Conservation (phyloP, 2,329 filamentous ascomycete species). For the Sarocladium kiliense region DNA sequence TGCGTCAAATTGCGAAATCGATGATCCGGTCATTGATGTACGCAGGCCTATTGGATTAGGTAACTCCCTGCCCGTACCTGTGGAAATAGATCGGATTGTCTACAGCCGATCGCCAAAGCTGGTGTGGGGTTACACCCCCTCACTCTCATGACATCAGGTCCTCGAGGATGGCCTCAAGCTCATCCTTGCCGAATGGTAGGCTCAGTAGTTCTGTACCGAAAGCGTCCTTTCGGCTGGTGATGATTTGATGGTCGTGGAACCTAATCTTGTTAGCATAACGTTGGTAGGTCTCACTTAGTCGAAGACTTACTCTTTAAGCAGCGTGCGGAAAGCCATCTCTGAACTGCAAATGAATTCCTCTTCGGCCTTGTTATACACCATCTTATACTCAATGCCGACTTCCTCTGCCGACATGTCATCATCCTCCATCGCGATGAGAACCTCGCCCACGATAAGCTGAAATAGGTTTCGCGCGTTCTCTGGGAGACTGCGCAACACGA, state of each 20-base stretch:
- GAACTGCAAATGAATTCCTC: constrained; percentile 97
- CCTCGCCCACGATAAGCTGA: constrained; percentile 76
- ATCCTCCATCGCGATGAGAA: constrained; percentile 66
- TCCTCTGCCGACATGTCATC: constrained; percentile 48
- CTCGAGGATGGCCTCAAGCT: constrained; percentile 83
- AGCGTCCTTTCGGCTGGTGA: constrained; percentile 80
- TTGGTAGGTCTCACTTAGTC: background rate
- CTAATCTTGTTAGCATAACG: constrained; percentile 35
- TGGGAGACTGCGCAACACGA: constrained; percentile 83
- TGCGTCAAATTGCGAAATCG: background rate
- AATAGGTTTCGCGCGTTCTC: constrained; percentile 90
- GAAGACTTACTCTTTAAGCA: constrained; percentile 76
- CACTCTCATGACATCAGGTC: constrained; percentile 43
- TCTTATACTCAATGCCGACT: constrained; percentile 79
- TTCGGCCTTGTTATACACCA: constrained; percentile 89
- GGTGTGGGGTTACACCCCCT: background rate
- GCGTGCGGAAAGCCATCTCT: constrained; percentile 89
- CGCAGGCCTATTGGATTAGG: too few relatives aligned
- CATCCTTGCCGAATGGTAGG: constrained; percentile 80
- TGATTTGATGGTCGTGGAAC: constrained; percentile 97
- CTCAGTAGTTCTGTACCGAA: constrained; percentile 81
- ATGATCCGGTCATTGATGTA: background rate
- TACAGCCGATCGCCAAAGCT: background rate
- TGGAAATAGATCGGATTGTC: background rate
- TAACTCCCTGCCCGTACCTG: too few relatives aligned